Conservation (phyloP, 2,329 filamentous ascomycete genomes). For the Alternaria triticimaculans region DNA sequence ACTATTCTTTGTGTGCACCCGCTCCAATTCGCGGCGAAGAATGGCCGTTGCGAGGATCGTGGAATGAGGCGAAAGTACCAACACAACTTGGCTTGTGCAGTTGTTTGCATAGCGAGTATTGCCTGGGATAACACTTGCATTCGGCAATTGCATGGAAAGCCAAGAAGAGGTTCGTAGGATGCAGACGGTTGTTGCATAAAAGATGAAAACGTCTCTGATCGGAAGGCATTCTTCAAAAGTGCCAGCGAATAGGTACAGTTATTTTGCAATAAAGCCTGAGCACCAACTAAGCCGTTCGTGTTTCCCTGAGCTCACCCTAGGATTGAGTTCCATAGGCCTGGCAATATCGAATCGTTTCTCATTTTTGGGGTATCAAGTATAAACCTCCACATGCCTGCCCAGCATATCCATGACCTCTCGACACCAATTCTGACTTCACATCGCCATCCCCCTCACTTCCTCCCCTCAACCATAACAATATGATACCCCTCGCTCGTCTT, state of each 20-base stretch:
- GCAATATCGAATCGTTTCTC: not conserved
- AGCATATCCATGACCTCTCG: not conserved
- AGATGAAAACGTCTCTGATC: not conserved
- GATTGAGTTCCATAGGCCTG: not conserved
- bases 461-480: conserved; percentile 77
- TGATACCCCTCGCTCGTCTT: conserved; percentile 82
- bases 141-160: not conserved
- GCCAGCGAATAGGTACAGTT: too few relatives aligned
- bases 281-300: not conserved
- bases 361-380: not conserved
- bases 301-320: too few relatives aligned
- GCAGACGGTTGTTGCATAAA: not conserved
- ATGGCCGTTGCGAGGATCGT: not conserved
- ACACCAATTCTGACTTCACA: not conserved
- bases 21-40: not conserved
- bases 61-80: not conserved
- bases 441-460: conserved; percentile 53
- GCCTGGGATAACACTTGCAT: not conserved
- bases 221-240: not conserved
- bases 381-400: not conserved
- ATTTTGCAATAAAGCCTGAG: not conserved
- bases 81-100: not conserved
- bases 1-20: not conserved
- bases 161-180: not conserved
- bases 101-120: not conserved